Evolutionary conservation across 106 monocot genomes (phyloP).

Genomic region (Platanthera guangdongensis): DNA sequence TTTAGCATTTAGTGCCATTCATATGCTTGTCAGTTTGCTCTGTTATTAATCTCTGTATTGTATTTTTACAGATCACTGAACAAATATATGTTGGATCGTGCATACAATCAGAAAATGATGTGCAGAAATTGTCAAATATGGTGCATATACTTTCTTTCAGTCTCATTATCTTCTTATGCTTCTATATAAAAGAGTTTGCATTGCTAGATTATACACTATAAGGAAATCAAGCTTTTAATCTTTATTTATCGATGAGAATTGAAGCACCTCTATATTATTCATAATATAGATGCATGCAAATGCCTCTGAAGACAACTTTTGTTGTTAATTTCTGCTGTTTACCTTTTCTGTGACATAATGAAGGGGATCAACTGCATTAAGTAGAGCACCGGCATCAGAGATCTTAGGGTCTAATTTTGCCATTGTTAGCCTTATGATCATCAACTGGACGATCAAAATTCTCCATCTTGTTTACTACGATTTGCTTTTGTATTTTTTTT

Average conservation of each 20-base stretch:
- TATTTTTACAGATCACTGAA: conserved; percentile 65
- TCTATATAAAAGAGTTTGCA: neutral
- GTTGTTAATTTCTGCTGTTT: neutral
- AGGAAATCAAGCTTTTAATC: neutral
- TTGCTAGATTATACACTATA: neutral
- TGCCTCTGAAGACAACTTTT: neutral
- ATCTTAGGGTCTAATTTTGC: too few species aligned
- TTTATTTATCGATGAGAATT: neutral
- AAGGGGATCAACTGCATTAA: too few species aligned
- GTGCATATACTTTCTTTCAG: conserved; percentile 17
- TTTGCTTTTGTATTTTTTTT: too few species aligned
- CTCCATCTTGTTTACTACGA: too few species aligned
- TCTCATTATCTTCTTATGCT: neutral
- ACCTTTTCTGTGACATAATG: neutral
- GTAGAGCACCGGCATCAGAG: too few species aligned
- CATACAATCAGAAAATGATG: conserved; percentile 79
- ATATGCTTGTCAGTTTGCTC: too few species aligned
- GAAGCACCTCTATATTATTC: neutral
- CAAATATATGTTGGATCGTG: conserved; percentile 94
- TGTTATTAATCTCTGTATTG: neutral
- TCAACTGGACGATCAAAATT: too few species aligned
- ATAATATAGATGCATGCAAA: neutral
- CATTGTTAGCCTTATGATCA: too few species aligned
- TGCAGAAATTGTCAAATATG: conserved; percentile 58
- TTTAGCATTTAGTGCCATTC: too few species aligned